phyloP scores from a whole-genome alignment of 805 yeast species.

The Yamadazyma kitorensis region DNA sequence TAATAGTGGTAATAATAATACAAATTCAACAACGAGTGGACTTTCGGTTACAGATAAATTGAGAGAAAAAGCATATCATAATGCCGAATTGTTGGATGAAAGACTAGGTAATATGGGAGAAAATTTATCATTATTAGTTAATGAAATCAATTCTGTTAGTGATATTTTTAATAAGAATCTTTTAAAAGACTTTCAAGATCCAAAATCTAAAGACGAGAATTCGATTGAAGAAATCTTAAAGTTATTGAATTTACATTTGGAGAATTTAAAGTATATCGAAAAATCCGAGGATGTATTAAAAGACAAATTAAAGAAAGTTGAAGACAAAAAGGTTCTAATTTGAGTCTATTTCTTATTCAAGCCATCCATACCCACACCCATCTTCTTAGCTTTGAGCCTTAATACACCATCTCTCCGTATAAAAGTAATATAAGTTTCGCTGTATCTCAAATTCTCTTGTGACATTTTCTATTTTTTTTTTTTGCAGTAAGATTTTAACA shows the following conservation, averaged over 20 bases:
- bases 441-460: no score
- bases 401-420: no score
- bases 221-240: constrained; percentile 70
- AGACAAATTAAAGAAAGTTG: constrained; percentile 52
- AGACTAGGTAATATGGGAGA: constrained; percentile 75
- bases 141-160: constrained; percentile 80
- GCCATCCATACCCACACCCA: no score
- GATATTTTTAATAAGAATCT: constrained; percentile 67
- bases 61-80: constrained; percentile 82
- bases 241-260: constrained; percentile 82
- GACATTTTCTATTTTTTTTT: no score
- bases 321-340: constrained; percentile 16
- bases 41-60: constrained; percentile 72
- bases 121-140: constrained; percentile 70
- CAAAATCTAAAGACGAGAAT: constrained; percentile 27
- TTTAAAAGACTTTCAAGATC: constrained; percentile 30
- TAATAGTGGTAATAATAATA: constrained; percentile 15
- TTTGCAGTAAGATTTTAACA: no score
- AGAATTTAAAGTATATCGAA: constrained; percentile 86
- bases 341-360: no score
- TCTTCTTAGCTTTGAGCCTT: no score
- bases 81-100: constrained; percentile 83
- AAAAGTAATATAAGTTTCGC: no score
- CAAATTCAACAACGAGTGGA: constrained; percentile 21
- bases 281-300: constrained; percentile 66